These are phyloP conservation scores for Podospora australis DNA, from an alignment of 495 filamentous ascomycete species.

Conservation along the genomic window DNA sequence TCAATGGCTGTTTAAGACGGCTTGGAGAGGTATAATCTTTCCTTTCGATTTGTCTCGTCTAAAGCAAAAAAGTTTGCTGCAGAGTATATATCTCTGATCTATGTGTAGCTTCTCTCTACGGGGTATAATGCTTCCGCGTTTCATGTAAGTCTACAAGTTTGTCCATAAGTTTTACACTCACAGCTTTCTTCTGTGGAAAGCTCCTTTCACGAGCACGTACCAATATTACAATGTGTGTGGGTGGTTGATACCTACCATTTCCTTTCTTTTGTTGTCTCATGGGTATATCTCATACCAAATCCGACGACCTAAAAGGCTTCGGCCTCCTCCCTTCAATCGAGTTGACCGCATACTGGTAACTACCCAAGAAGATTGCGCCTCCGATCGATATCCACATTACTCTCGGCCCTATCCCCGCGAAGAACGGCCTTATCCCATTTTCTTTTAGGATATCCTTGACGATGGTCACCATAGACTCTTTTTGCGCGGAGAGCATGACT, in stretches of 20 bases:
- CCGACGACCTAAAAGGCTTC: constrained; percentile 3
- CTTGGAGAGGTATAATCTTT: no score
- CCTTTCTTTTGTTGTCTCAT: not conserved
- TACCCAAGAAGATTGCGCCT: constrained; percentile 91
- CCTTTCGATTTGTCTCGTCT: no score
- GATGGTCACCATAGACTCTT: constrained; percentile 51
- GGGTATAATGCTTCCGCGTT: no score
- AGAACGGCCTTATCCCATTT: constrained; percentile 70
- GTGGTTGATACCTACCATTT: not conserved
- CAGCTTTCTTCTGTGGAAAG: no score
- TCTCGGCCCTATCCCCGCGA: constrained; percentile 80
- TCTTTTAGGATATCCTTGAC: constrained; percentile 61
- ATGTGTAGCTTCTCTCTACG: no score
- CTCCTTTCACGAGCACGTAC: no score
- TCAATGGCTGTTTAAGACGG: no score
- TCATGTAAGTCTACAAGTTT: no score
- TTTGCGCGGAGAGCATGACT: constrained; percentile 75
- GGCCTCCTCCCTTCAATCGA: constrained; percentile 43
- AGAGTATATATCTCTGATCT: no score
- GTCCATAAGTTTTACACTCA: no score
- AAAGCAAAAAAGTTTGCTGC: no score
- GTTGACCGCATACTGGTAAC: constrained; percentile 88
- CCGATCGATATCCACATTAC: constrained; percentile 92
- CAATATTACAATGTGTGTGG: constrained; percentile 1
- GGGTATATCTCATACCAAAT: not conserved